Conservation (phyloP, 352 stramenopile species). For the Globisporangium sylvaticum region DNA sequence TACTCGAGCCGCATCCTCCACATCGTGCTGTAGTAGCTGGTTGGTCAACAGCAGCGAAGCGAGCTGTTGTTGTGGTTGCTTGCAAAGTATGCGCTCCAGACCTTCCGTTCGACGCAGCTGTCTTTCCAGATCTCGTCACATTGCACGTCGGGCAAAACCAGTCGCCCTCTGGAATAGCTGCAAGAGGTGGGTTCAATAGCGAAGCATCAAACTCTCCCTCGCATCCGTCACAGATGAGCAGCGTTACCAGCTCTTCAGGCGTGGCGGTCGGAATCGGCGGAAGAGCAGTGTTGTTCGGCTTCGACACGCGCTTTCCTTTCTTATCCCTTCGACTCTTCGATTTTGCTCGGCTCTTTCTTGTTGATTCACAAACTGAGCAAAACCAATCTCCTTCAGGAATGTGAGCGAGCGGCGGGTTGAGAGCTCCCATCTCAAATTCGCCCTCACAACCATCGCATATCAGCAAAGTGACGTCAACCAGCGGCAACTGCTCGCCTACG, state of each 20-base stretch:
- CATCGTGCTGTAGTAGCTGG: not conserved
- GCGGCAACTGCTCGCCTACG: not conserved
- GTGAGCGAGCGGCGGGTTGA: constrained; percentile 40
- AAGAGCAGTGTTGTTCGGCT: not conserved
- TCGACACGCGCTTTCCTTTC: constrained; percentile 1
- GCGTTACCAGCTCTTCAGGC: constrained; percentile 21
- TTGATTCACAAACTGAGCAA: constrained; percentile 13
- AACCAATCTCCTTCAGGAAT: constrained; percentile 51
- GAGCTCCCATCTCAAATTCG: constrained; percentile 47
- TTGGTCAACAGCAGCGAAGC: not conserved
- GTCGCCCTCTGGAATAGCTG: constrained; percentile 36
- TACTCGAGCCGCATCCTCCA: not conserved
- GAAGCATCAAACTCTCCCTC: constrained; percentile 56
- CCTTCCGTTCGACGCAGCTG: not conserved
- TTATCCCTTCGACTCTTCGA: constrained; percentile 2
- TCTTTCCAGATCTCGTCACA: not conserved
- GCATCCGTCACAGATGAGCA: constrained; percentile 72
- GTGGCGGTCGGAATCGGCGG: not conserved
- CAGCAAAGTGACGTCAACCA: constrained; percentile 35
- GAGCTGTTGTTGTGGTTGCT: too few relatives aligned
- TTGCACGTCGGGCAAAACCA: constrained; percentile 36
- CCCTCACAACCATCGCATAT: constrained; percentile 71
- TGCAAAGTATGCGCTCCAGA: not conserved
- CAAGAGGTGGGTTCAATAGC: constrained; percentile 35
- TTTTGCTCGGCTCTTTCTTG: not conserved